These are phyloP conservation scores for Rhodotorula diobovata DNA, from an alignment of 768 basidiomycete genomes.

Conservation along the genomic window DNA sequence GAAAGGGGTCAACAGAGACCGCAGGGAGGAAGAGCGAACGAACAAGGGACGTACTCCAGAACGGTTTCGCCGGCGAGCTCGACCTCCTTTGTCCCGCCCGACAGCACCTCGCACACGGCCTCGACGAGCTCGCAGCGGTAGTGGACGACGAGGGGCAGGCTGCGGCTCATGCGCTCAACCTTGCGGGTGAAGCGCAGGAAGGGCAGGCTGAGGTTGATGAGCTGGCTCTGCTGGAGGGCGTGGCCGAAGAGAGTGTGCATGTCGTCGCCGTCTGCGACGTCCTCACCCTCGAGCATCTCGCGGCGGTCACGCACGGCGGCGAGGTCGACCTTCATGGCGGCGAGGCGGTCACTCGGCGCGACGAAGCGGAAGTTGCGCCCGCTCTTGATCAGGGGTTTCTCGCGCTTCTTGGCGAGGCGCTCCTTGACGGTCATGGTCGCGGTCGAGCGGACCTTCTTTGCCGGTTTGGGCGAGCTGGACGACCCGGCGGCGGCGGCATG, in stretches of 20 bases:
- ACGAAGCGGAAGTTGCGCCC: constrained; percentile 34
- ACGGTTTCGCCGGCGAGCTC: constrained; percentile 34
- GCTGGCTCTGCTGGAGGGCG: constrained; percentile 67
- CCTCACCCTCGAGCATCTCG: constrained; percentile 38
- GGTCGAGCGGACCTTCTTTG: constrained; percentile 31
- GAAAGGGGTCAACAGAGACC: neutral
- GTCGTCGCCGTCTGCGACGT: constrained; percentile 23
- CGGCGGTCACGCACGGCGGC: constrained; percentile 26
- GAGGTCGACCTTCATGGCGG: constrained; percentile 37
- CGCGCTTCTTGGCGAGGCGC: constrained; percentile 25
- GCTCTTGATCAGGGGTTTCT: constrained; percentile 34
- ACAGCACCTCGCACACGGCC: constrained; percentile 23
- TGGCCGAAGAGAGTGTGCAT: constrained; percentile 60
- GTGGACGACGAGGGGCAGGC: constrained; percentile 74
- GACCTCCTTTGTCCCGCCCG: constrained; percentile 11
- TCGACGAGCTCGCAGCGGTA: constrained; percentile 67
- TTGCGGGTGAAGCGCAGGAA: constrained; percentile 67
- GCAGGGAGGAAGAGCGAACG: neutral
- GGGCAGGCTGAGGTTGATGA: constrained; percentile 70
- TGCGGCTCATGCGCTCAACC: constrained; percentile 61
- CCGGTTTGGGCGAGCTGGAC: neutral
- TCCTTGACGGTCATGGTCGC: constrained; percentile 29
- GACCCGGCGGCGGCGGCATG: constrained; percentile 10
- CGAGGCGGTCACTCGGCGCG: constrained; percentile 22
- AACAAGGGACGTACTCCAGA: constrained; percentile 23